Evolutionary conservation across 805 yeast species (phyloP).

Genomic region (Candida hispaniensis): DNA sequence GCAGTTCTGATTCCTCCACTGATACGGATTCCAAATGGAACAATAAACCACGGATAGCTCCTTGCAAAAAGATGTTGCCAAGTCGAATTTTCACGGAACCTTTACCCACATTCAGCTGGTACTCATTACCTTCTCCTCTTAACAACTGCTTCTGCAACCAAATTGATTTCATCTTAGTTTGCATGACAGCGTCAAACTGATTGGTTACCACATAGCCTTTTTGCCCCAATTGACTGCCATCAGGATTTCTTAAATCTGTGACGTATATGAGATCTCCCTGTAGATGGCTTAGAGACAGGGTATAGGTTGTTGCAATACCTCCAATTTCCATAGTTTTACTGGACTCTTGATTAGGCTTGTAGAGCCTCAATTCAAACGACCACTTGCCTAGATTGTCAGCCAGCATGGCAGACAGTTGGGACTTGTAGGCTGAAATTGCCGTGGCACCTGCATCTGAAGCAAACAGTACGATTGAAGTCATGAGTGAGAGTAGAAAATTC

Average conservation of each 20-base stretch:
- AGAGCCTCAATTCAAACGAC: conserved; percentile 59
- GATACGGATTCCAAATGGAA: conserved; percentile 42
- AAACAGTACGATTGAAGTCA: conserved; percentile 9
- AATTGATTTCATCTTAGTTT: conserved; percentile 50
- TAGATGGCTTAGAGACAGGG: conserved; percentile 26
- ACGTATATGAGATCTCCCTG: conserved; percentile 27
- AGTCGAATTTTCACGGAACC: conserved; percentile 49
- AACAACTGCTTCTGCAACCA: conserved; percentile 63
- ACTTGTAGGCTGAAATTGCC: conserved; percentile 59
- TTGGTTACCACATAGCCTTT: conserved; percentile 40
- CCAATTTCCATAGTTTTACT: conserved; percentile 2
- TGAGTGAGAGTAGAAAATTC: too few species aligned
- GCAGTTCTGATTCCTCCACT: conserved; percentile 3
- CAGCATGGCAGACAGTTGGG: conserved; percentile 53
- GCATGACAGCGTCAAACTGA: conserved; percentile 44
- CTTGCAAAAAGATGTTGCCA: conserved; percentile 64
- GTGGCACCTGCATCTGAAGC: conserved; percentile 21
- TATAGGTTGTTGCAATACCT: conserved; percentile 22
- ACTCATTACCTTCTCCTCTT: conserved; percentile 64
- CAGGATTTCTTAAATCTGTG: conserved; percentile 25
- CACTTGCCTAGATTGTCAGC: conserved; percentile 55
- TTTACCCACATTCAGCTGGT: conserved; percentile 33
- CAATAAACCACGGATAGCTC: conserved; percentile 58
- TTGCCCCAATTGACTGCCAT: too few species aligned
- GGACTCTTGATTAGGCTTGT: conserved; percentile 40